These are phyloP conservation scores for Candida sanyaensis DNA, from an alignment of 1,139 yeast genomes.

Conservation along the genomic window DNA sequence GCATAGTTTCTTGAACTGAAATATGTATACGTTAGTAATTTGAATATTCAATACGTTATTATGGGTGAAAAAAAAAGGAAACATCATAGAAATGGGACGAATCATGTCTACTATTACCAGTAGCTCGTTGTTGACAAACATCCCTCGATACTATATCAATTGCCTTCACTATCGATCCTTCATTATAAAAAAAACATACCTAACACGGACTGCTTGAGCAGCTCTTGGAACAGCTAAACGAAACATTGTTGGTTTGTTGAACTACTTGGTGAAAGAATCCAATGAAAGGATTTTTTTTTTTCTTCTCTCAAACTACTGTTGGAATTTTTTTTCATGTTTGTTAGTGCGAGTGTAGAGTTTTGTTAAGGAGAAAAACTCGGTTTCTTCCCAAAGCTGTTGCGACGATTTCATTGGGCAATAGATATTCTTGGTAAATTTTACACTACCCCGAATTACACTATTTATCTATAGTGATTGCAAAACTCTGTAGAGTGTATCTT, in stretches of 20 bases:
- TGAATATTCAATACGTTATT: too few species aligned
- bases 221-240: conserved; percentile 65
- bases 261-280: background rate
- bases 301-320: background rate
- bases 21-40: background rate
- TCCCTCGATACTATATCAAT: background rate
- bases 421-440: background rate
- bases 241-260: conserved; percentile 44
- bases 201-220: conserved; percentile 55
- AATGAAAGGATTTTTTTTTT: conserved; percentile 3
- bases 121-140: too few species aligned
- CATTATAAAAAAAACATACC: conserved; percentile 40
- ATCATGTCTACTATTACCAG: too few species aligned
- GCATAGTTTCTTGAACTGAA: conserved; percentile 75
- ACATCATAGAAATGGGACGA: too few species aligned
- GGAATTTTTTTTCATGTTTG: background rate
- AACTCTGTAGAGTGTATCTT: background rate
- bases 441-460: background rate
- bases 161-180: background rate
- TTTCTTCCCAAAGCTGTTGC: background rate
- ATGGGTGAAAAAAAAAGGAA: too few species aligned
- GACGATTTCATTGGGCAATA: conserved; percentile 10
- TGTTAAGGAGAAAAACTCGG: background rate
- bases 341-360: background rate
- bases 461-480: conserved; percentile 1